phyloP scores from a whole-genome alignment of 2,329 filamentous ascomycete species.

The Catunica adiposa region DNA sequence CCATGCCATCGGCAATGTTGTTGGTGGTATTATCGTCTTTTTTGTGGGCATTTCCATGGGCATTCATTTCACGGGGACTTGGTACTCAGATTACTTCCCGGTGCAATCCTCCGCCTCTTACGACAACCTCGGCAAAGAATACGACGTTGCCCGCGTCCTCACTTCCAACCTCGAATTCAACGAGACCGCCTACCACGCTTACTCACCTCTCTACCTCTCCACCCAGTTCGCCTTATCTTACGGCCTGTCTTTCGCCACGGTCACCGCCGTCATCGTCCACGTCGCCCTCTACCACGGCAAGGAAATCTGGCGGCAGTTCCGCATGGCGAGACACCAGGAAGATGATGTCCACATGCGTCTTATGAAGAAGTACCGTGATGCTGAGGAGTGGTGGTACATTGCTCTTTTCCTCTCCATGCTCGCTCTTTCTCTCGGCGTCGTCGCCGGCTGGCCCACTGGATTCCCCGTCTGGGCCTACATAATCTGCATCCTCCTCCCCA shows the following conservation, averaged over 20 bases:
- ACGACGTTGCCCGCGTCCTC: constrained; percentile 37
- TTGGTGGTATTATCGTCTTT: constrained; percentile 35
- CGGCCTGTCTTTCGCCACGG: constrained; percentile 50
- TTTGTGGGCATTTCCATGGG: constrained; percentile 31
- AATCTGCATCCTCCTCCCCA: constrained; percentile 38
- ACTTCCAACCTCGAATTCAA: constrained; percentile 32
- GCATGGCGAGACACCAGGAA: constrained; percentile 37
- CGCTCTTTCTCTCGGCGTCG: constrained; percentile 36
- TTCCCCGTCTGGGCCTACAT: constrained; percentile 43
- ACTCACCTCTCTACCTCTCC: constrained; percentile 46
- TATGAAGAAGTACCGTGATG: constrained; percentile 45
- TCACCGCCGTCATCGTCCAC: constrained; percentile 43
- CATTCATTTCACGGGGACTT: constrained; percentile 29
- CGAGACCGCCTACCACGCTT: constrained; percentile 32
- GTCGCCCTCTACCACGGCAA: constrained; percentile 38
- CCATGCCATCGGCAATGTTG: constrained; percentile 42
- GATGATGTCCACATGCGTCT: constrained; percentile 43
- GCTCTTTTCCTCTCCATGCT: constrained; percentile 37
- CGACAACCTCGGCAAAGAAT: constrained; percentile 37
- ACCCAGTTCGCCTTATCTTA: constrained; percentile 45
- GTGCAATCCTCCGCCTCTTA: constrained; percentile 37
- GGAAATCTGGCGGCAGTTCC: constrained; percentile 38
- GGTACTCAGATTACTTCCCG: constrained; percentile 37
- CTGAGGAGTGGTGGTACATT: constrained; percentile 43
- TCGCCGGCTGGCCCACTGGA: constrained; percentile 37